These are phyloP conservation scores for Sporothrix mexicana DNA, from an alignment of 2,329 filamentous ascomycete genomes.

Conservation along the genomic window DNA sequence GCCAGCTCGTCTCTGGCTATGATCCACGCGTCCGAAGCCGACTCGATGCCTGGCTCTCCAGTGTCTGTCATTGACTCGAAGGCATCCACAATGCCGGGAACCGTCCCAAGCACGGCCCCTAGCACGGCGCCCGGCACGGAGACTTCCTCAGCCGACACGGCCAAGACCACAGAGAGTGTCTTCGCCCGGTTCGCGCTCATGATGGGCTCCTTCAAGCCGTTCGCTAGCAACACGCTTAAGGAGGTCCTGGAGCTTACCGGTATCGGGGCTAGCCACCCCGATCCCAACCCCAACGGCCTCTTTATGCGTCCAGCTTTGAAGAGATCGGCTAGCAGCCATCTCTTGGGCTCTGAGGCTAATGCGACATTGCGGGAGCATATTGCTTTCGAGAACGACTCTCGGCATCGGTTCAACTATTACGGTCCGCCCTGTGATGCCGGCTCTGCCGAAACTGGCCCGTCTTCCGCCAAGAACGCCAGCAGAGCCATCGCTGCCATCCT, in stretches of 20 bases:
- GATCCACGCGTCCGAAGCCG: no score
- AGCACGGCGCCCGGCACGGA: neutral
- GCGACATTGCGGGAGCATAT: conserved; percentile 28
- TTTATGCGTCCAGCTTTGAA: neutral
- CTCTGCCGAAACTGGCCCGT: neutral
- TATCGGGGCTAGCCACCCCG: neutral
- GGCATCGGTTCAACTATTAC: conserved; percentile 29
- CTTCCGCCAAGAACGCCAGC: neutral
- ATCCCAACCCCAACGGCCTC: neutral
- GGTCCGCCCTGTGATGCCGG: conserved; percentile 1
- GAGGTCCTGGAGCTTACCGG: neutral
- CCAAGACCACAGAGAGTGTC: no score
- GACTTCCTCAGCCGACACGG: neutral
- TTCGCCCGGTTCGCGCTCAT: no score
- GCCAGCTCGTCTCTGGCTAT: no score
- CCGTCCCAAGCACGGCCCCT: neutral
- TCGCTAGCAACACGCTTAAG: conserved; percentile 26
- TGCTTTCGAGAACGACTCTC: conserved; percentile 31
- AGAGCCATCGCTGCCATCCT: no score
- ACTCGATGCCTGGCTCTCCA: no score
- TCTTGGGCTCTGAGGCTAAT: conserved; percentile 32
- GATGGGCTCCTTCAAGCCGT: conserved; percentile 2
- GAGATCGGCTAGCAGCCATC: neutral
- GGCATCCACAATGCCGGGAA: no score
- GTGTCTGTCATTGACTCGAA: no score